phyloP scores from a whole-genome alignment of 306 rosid species.

The Rubus parviflorus region DNA sequence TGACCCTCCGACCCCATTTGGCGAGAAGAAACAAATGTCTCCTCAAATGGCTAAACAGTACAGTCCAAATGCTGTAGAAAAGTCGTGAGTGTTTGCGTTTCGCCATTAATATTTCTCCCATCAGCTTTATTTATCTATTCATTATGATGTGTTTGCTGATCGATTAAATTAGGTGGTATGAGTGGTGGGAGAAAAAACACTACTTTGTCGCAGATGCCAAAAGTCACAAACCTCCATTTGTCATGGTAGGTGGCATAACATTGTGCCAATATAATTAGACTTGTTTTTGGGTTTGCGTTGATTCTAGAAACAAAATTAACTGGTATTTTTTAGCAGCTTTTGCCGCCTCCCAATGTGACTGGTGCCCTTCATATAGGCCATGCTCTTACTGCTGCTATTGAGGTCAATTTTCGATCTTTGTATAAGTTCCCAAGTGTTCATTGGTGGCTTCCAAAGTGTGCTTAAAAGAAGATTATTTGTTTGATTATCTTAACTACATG shows the following conservation, averaged over 20 bases:
- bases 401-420: constrained; percentile 41
- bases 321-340: constrained; percentile 52
- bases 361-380: constrained; percentile 96
- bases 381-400: constrained; percentile 85
- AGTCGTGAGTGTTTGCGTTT: constrained; percentile 53
- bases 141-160: constrained; percentile 19
- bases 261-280: background rate
- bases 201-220: constrained; percentile 76
- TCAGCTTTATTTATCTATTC: constrained; percentile 1
- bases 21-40: constrained; percentile 72
- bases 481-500: background rate
- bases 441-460: constrained; percentile 1
- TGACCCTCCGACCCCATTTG: constrained; percentile 72
- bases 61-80: constrained; percentile 71
- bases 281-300: background rate
- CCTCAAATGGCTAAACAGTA: constrained; percentile 79
- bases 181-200: constrained; percentile 84
- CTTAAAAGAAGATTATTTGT: background rate
- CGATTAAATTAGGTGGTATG: constrained; percentile 76
- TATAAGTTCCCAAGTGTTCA: background rate
- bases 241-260: constrained; percentile 56
- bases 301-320: background rate
- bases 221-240: constrained; percentile 78
- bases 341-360: constrained; percentile 95
- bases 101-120: too few species aligned